A percentile compares a stretch with the other conserved stretches of the same genome.
Conservation (phyloP, 1,284 basidiomycete species). For the Cryptococcus hybrid region DNA sequence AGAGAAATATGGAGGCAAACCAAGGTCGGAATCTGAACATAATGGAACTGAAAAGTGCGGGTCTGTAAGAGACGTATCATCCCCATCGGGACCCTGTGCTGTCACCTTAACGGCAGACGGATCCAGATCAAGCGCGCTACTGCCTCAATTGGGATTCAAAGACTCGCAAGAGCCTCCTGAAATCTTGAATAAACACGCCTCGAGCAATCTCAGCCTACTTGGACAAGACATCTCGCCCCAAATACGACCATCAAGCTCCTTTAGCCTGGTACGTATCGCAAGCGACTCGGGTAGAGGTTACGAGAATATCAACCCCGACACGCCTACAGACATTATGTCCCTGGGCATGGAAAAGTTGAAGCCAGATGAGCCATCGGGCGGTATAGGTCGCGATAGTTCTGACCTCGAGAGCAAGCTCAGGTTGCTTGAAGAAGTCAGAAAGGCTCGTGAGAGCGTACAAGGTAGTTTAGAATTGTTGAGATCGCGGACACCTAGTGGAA, state of each 20-base stretch:
- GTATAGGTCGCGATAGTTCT: conserved; percentile 14
- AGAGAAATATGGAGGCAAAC: conserved; percentile 63
- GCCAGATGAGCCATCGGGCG: background rate
- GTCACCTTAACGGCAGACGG: conserved; percentile 1
- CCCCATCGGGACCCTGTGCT: no score
- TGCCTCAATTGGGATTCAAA: conserved; percentile 26
- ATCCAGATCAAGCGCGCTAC: conserved; percentile 3
- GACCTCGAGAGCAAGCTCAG: conserved; percentile 39
- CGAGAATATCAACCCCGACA: conserved; percentile 10
- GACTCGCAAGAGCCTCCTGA: conserved; percentile 1
- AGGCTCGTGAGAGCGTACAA: conserved; percentile 36
- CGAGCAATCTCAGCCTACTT: conserved; percentile 17
- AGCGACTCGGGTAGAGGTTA: conserved; percentile 5
- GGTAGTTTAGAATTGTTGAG: conserved; percentile 40
- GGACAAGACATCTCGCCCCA: background rate
- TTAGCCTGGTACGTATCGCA: conserved; percentile 14
- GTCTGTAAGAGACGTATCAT: no score
- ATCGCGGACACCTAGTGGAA: conserved; percentile 17
- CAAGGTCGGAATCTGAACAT: no score
- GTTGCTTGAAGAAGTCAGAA: conserved; percentile 44
- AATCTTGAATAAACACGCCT: conserved; percentile 3
- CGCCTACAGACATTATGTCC: conserved; percentile 9
- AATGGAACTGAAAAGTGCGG: no score
- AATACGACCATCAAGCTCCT: conserved; percentile 14
- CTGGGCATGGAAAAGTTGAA: conserved; percentile 13